These are phyloP conservation scores for Spiromastix sp. DNA, from an alignment of 2,329 filamentous ascomycete genomes.

Conservation along the genomic window DNA sequence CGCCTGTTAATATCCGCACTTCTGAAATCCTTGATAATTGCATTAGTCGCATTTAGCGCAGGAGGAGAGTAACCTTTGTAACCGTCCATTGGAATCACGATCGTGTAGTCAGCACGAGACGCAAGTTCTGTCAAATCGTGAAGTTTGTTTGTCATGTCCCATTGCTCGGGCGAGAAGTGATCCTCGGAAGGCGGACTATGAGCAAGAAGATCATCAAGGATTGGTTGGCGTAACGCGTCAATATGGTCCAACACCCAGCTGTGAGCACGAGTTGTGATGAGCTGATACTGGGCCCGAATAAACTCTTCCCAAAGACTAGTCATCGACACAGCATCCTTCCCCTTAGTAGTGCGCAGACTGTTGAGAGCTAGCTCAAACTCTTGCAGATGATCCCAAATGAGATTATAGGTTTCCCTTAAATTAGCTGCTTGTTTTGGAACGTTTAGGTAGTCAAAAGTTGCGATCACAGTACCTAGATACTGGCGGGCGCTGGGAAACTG, in stretches of 20 bases:
- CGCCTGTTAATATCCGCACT: too few species aligned
- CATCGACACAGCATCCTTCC: constrained; percentile 9
- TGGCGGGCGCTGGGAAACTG: constrained; percentile 17
- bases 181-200: constrained; percentile 3
- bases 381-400: constrained; percentile 13
- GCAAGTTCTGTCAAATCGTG: constrained; percentile 10
- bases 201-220: constrained; percentile 8
- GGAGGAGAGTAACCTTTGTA: constrained; percentile 13
- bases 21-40: too few species aligned
- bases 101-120: constrained; percentile 13
- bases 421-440: constrained; percentile 4
- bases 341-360: constrained; percentile 3
- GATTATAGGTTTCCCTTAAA: constrained; percentile 17
- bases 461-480: constrained; percentile 15
- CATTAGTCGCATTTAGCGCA: too few species aligned
- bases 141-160: constrained; percentile 10
- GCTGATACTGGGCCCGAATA: constrained; percentile 14
- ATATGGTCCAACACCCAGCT: constrained; percentile 15
- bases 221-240: constrained; percentile 9
- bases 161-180: constrained; percentile 9
- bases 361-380: constrained; percentile 13
- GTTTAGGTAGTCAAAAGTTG: constrained; percentile 19
- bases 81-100: constrained; percentile 17
- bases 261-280: constrained; percentile 16
- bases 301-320: constrained; percentile 15